Percentiles rank a stretch among this genome's conserved stretches.
Evolutionary conservation across 441 rosid genomes (phyloP).

Genomic region (Adansonia madagascariensis): DNA sequence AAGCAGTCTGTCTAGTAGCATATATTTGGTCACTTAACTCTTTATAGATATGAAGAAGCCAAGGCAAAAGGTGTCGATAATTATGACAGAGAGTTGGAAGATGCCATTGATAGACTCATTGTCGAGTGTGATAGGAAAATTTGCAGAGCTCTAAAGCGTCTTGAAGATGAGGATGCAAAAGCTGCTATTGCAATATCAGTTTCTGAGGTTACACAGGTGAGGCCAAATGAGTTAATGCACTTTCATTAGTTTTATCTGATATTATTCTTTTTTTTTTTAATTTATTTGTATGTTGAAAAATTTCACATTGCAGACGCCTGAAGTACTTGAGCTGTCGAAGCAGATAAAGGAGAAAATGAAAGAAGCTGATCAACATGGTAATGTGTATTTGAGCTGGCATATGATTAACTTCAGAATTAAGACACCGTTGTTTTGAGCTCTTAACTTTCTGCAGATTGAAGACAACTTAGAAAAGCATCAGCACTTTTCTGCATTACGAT

Average conservation of each 20-base stretch:
- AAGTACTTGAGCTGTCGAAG: slow-evolving; percentile 75
- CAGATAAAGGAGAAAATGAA: slow-evolving; percentile 92
- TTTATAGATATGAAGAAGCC: slow-evolving; percentile 82
- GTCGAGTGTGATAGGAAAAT: slow-evolving; percentile 98
- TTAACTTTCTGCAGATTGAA: not conserved
- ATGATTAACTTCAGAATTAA: not conserved
- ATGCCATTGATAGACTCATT: slow-evolving; percentile 89
- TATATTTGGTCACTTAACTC: slow-evolving; percentile 39
- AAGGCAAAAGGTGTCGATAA: slow-evolving; percentile 76
- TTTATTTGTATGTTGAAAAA: slow-evolving; percentile 21
- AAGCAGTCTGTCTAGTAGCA: not conserved
- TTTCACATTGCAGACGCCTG: slow-evolving; percentile 63
- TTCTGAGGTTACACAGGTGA: slow-evolving; percentile 94
- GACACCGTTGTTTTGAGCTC: not conserved
- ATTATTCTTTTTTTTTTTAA: not conserved
- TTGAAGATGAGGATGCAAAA: slow-evolving; percentile 98
- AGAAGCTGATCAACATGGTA: slow-evolving; percentile 92
- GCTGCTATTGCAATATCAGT: slow-evolving; percentile 99
- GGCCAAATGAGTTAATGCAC: not conserved
- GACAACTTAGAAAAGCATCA: not conserved
- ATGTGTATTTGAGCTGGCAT: slow-evolving; percentile 1
- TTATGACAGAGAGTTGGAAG: slow-evolving; percentile 94
- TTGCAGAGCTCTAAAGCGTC: slow-evolving; percentile 94
- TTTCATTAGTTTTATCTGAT: slow-evolving; percentile 1
- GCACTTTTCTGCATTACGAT: not conserved